Conservation (phyloP, 257 asterid species). For the Cinchona pubescens region DNA sequence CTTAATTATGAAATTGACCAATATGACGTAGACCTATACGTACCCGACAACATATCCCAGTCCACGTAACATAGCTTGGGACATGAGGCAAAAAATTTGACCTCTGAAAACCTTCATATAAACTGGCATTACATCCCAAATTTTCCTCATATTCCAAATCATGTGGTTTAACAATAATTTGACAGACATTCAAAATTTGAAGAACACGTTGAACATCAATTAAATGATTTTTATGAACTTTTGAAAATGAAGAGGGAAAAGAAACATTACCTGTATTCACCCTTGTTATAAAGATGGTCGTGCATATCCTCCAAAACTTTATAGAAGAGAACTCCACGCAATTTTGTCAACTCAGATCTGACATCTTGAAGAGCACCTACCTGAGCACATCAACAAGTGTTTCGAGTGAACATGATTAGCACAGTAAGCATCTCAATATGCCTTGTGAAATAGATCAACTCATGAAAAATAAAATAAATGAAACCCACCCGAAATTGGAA, state of each 20-base stretch:
- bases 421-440: conserved; percentile 11
- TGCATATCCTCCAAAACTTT: conserved; percentile 96
- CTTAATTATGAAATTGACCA: too few species aligned
- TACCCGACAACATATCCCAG: too few species aligned
- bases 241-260: conserved; percentile 2
- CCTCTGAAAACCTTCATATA: not conserved
- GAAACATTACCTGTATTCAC: conserved; percentile 68
- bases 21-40: too few species aligned
- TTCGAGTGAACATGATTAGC: conserved; percentile 19
- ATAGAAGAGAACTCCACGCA: conserved; percentile 87
- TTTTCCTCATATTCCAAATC: not conserved
- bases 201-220: not conserved
- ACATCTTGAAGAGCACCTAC: conserved; percentile 99
- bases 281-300: conserved; percentile 94
- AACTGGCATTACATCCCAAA: not conserved
- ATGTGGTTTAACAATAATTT: not conserved
- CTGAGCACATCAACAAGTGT: conserved; percentile 41
- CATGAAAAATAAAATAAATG: too few species aligned
- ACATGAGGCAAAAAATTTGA: too few species aligned
- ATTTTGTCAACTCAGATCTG: conserved; percentile 89
- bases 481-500: not conserved
- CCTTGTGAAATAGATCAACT: not conserved
- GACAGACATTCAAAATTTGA: not conserved
- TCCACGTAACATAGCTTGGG: too few species aligned
- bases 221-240: not conserved